These are phyloP conservation scores for Chaetomidium leptoderma DNA, from an alignment of 495 filamentous ascomycete genomes.

Conservation along the genomic window DNA sequence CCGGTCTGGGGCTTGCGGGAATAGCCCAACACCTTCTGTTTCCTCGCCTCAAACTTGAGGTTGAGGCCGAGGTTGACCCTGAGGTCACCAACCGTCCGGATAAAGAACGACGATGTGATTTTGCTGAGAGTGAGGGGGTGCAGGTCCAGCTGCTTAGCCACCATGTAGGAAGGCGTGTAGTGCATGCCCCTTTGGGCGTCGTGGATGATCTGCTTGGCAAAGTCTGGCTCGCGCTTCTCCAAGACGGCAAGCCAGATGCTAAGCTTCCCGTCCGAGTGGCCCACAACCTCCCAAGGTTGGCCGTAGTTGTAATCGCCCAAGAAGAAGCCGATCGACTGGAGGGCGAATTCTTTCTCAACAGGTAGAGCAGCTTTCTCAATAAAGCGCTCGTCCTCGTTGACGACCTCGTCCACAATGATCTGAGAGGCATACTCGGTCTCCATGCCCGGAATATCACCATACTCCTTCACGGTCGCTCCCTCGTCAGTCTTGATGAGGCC, in stretches of 20 bases:
- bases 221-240: constrained; percentile 70
- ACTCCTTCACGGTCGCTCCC: constrained; percentile 90
- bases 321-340: constrained; percentile 80
- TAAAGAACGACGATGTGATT: constrained; percentile 88
- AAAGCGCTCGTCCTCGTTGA: constrained; percentile 89
- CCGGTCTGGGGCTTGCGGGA: constrained; percentile 77
- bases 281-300: constrained; percentile 76
- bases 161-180: constrained; percentile 81
- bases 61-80: constrained; percentile 88
- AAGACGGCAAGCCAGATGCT: constrained; percentile 68
- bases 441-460: constrained; percentile 79
- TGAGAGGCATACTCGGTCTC: constrained; percentile 92
- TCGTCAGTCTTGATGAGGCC: constrained; percentile 87
- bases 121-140: constrained; percentile 89
- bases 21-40: constrained; percentile 94
- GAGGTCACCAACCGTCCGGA: constrained; percentile 68
- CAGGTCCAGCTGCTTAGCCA: constrained; percentile 74
- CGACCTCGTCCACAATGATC: constrained; percentile 80
- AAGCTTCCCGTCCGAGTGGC: constrained; percentile 66
- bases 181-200: constrained; percentile 61
- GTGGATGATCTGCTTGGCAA: constrained; percentile 66
- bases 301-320: constrained; percentile 95
- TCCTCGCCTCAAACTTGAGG: constrained; percentile 91
- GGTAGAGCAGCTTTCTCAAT: constrained; percentile 80
- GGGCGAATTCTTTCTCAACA: constrained; percentile 88